These are phyloP conservation scores for Balakata baccata DNA, from an alignment of 345 rosid genomes.

Conservation along the genomic window DNA sequence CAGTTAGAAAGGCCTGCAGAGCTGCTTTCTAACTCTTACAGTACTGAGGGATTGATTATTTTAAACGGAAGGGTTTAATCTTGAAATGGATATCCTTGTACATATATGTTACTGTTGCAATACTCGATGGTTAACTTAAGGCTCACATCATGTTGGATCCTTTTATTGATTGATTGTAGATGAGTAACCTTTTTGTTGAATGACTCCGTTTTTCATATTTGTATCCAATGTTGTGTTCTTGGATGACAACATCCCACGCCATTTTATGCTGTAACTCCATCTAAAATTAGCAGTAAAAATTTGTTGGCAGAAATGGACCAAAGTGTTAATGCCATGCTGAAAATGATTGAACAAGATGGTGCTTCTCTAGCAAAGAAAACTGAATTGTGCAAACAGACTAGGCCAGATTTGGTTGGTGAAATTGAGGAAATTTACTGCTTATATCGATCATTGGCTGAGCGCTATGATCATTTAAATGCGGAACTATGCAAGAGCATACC, in stretches of 20 bases:
- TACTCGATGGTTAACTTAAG: no score
- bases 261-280: neutral
- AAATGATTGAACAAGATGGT: constrained; percentile 67
- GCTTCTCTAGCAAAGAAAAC: constrained; percentile 79
- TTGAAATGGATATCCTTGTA: neutral
- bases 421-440: constrained; percentile 67
- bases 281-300: neutral
- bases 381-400: constrained; percentile 63
- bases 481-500: constrained; percentile 53
- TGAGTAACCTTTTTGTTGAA: neutral
- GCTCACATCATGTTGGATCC: no score
- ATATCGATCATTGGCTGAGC: constrained; percentile 67
- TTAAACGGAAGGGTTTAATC: neutral
- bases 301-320: constrained; percentile 55
- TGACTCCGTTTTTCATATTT: neutral
- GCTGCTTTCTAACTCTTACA: neutral
- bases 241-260: no score
- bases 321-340: constrained; percentile 54
- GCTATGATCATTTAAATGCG: constrained; percentile 64
- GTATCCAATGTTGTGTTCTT: neutral
- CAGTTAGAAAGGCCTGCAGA: neutral
- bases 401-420: constrained; percentile 59
- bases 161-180: no score
- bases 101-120: neutral
- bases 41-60: neutral